Evolutionary conservation across 164 flowering plant species (phyloP).

Genomic region (Houttuynia cordata): DNA sequence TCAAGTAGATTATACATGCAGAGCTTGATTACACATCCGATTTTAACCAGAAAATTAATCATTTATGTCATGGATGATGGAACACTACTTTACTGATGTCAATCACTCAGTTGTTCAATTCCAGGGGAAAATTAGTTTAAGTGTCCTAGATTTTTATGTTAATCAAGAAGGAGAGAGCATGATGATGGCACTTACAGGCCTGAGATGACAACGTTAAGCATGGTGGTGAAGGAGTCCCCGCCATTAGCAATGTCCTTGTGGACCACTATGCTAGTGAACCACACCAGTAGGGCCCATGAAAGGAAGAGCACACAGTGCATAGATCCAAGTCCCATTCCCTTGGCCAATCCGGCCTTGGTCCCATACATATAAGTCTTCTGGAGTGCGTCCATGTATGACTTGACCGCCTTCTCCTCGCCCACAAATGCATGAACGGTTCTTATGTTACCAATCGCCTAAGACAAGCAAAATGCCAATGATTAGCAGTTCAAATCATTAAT

Average conservation of each 20-base stretch:
- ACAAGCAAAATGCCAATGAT: not conserved
- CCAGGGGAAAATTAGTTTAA: too few species aligned
- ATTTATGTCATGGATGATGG: too few species aligned
- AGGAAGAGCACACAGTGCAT: constrained; percentile 74
- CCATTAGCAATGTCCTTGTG: constrained; percentile 86
- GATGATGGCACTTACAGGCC: constrained; percentile 63
- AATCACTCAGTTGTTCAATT: too few species aligned
- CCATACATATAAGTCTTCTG: constrained; percentile 64
- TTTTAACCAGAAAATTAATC: too few species aligned
- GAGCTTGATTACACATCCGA: too few species aligned
- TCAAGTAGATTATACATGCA: too few species aligned
- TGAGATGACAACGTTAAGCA: constrained; percentile 94
- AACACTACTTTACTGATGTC: too few species aligned
- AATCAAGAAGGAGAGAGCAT: too few species aligned
- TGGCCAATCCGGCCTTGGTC: constrained; percentile 76
- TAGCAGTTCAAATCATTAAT: not conserved
- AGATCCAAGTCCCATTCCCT: constrained; percentile 87
- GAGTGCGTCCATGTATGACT: constrained; percentile 48
- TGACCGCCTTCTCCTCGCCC: constrained; percentile 83
- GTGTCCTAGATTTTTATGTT: too few species aligned
- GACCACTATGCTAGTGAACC: constrained; percentile 84
- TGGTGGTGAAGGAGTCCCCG: constrained; percentile 96
- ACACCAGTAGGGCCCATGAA: constrained; percentile 94
- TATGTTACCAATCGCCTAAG: constrained; percentile 80
- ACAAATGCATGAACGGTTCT: constrained; percentile 96